Base-by-base conservation (phyloP, 108 stramenopile genomes). In the Hondaea fermentalgiana region DNA sequence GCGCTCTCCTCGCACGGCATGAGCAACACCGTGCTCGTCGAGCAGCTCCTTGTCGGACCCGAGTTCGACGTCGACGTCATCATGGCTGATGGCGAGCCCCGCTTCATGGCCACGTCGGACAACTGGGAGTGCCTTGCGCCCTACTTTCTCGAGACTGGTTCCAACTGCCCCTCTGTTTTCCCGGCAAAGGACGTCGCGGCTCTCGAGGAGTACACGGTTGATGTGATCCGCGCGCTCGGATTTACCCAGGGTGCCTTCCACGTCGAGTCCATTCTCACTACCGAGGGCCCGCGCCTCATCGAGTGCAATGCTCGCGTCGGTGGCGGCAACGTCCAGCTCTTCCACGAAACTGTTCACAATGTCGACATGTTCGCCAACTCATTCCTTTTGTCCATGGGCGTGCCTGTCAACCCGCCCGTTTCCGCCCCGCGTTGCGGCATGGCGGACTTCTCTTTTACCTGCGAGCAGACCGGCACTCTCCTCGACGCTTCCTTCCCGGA, bases 61-160 rank as follows among this genome's bases (percentile, higher is more conserved):
- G 88, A 88, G 88, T 60, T 88, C 28, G 88, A 88, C 45, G 60
- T 88, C n/a, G 88, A 88, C 51, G 45, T 88, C 43, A 44, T 88
- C 47, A 88, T 88, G 88, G 5, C 5, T 0, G 35, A 44, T 4
- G 59, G 60, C 21, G 12, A 19, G 44, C 17, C 88, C 8, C 19
- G 25, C 35, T 88, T 55, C 47, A 42, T 42, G 28, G 19, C 19
- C 19, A 60, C 60, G 12, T 25, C 53, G 14, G 88, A 88, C 88
- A 88, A 88, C 88, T 60, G 88, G 88, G 60, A 60, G 17, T 64
- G 60, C 43, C 25, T 60, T 19, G 60, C 60, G 44, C 88, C 88
- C 19, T 88, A 88, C 59, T 88, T 88, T 23, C 44, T 60, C 23
- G 88, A 88, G 64, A 88, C 88, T 23, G 60, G 88, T 28, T 60